Evolutionary conservation across 2,329 filamentous ascomycete species (phyloP), one percentile per base, ranked within the genome.

Genomic region (Phaeosphaeria sp.): DNA sequence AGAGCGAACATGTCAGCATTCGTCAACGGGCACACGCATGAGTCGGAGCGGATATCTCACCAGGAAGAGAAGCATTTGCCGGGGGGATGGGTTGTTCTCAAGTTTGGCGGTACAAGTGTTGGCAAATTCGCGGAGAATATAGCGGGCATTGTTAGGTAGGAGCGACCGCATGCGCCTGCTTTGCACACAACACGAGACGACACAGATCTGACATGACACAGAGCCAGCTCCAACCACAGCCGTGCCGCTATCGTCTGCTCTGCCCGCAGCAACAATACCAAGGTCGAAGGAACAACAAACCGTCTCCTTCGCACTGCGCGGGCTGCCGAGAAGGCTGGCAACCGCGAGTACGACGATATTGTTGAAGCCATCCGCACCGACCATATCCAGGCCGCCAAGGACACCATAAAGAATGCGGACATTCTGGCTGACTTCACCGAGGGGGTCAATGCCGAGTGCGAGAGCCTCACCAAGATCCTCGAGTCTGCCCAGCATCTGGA

Each of bases 241-340:
- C 89, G 89, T 77, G 88, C 97, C 64, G 93, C 93, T 55, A 90
- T 99, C 56, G 94, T 99, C 56, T 99, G 95, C 80, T 99, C 95
- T 60, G 95, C 95, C 43, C 86, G 95, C 75, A 97, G 93, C 80
- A 95, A 91, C 59, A 93, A 92, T 62, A 96, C 94, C 76, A 99
- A 99, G 81, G 87, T 89, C 53, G 92, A 96, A 69, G 95, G 95
- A 60, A 99, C 95, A 58, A 99, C 95, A 39, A 98, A 96, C 79
- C 87, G 79, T 49, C 77, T 84, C 42, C 77, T 84, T 22, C 79
- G 81, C 57, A 76, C 78, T 55, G 81, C 82, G 39, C 74, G 80
- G 50, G 80, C 81, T 64, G 81, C 81, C 47, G 79, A 79, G 60
- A 77, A 75, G 52, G 64, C 75, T 11, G 68, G 67, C 52, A 73